Base-by-base conservation (phyloP, 73 alveolate genomes). In the Symbiodinium natans region DNA sequence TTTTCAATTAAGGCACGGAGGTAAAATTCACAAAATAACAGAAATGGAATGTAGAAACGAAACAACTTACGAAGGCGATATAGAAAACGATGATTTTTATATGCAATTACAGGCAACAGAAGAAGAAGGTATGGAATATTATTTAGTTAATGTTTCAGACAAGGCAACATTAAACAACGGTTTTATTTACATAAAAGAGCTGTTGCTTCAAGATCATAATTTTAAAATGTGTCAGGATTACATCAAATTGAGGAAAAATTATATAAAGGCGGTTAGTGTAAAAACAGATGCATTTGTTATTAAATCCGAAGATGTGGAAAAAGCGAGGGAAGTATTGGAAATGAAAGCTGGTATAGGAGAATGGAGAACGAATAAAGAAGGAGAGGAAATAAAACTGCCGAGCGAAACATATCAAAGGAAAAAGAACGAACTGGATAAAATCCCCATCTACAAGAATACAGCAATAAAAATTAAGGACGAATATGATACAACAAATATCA, bases 221-320 rank as follows among this genome's bases (percentile, higher is more conserved):
- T 29, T 85, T 46, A 0, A 13, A 11, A 85, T 85, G 93, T 48
- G 33, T 43, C 8, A 85, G 0, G 77, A 52, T 11, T 85, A 43
- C 6, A 2, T 33, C 19, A 48, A 31, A 46, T 85, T 85, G 36
- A 43, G 1, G 2, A 17, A 85, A 8, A 17, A 3, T 33, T 13
- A 21, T 9, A 17, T 85, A 10, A 1, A n/a, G 10, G 82, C 34
- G 0, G n/a, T n/a, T 48, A 85, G 93, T 34, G 92, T 83, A 0
- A 83, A 83, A 41, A 34, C 73, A 0, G 73, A 83, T 85, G 93
- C 93, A 33, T 46, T 85, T 43, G 54, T 63, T n/a, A 85, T 43
- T 31, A 31, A 31, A 0, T 0, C 82, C 5, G 2, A 17, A 6
- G 29, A 85, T 46, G 82, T 31, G 0, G 82, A 1, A 21, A 85